These are phyloP conservation scores for Torulaspora delbrueckii DNA, from an alignment of 805 yeast genomes.

Conservation along the genomic window DNA sequence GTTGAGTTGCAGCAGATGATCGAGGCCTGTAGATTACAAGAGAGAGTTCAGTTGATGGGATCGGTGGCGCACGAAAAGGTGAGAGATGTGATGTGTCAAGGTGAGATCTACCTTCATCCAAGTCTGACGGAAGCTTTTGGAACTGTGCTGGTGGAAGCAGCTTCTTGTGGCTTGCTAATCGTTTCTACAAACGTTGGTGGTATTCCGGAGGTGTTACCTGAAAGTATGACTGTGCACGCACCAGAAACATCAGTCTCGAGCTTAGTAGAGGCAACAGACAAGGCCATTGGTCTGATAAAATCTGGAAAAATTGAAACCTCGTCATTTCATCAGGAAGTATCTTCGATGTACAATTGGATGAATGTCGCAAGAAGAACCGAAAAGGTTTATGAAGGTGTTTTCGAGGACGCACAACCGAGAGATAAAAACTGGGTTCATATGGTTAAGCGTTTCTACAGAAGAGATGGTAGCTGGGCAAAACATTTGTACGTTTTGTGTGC, in stretches of 20 bases:
- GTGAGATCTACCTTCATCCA: slow-evolving; percentile 91
- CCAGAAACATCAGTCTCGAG: slow-evolving; percentile 77
- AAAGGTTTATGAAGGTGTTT: slow-evolving; percentile 58
- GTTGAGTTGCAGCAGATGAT: slow-evolving; percentile 94
- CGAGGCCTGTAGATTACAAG: slow-evolving; percentile 78
- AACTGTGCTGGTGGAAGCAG: slow-evolving; percentile 95
- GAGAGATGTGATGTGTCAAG: slow-evolving; percentile 85
- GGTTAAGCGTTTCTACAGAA: slow-evolving; percentile 55
- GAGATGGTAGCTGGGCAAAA: slow-evolving; percentile 72
- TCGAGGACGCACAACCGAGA: slow-evolving; percentile 34
- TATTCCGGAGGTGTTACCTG: slow-evolving; percentile 91
- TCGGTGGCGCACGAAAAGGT: slow-evolving; percentile 89
- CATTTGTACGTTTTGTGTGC: slow-evolving; percentile 73
- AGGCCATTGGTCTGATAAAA: slow-evolving; percentile 62
- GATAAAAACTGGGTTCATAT: slow-evolving; percentile 55
- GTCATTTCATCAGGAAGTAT: slow-evolving; percentile 70
- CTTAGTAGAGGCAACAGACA: slow-evolving; percentile 60
- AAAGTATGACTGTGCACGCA: slow-evolving; percentile 88
- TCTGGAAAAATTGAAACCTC: slow-evolving; percentile 62
- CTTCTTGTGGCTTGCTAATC: slow-evolving; percentile 87
- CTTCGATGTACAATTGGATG: slow-evolving; percentile 84
- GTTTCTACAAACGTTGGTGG: slow-evolving; percentile 98
- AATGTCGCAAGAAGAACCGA: slow-evolving; percentile 86
- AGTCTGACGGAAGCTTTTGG: slow-evolving; percentile 97
- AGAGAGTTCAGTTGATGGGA: slow-evolving; percentile 80